Percentiles rank a stretch among this genome's conserved stretches.
Conservation (phyloP, 1,284 basidiomycete species). For the Anthracocystis panici-leucophaei region DNA sequence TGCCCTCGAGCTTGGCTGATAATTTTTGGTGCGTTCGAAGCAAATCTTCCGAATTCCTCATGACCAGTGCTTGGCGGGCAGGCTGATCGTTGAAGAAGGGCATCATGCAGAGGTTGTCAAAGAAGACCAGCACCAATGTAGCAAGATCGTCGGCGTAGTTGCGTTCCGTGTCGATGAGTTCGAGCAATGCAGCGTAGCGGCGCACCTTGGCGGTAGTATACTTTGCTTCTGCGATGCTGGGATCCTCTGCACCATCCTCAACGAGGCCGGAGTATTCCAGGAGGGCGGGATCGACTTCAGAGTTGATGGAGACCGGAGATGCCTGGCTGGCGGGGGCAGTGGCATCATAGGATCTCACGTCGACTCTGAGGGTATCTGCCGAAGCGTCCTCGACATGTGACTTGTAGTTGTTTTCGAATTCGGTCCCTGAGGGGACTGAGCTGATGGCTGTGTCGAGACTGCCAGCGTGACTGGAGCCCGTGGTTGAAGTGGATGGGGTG, state of each 20-base stretch:
- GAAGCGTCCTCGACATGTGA: slow-evolving; percentile 36
- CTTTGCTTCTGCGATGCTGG: slow-evolving; percentile 24
- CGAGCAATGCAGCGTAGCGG: slow-evolving; percentile 61
- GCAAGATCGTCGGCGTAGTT: slow-evolving; percentile 67
- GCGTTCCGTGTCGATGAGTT: slow-evolving; percentile 66
- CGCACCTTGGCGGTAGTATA: slow-evolving; percentile 41
- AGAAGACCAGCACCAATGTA: slow-evolving; percentile 64
- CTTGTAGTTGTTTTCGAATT: slow-evolving; percentile 38
- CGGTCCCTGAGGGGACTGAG: slow-evolving; percentile 40
- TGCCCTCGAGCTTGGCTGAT: slow-evolving; percentile 51
- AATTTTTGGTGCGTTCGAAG: slow-evolving; percentile 59
- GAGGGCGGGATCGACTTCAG: slow-evolving; percentile 25
- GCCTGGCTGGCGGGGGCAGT: slow-evolving; percentile 23
- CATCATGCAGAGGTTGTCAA: slow-evolving; percentile 60
- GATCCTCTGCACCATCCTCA: slow-evolving; percentile 15
- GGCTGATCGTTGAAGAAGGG: slow-evolving; percentile 64
- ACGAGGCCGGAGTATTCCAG: slow-evolving; percentile 14
- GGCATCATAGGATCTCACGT: slow-evolving; percentile 20
- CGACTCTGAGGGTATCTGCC: slow-evolving; percentile 37
- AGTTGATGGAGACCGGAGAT: slow-evolving; percentile 38
- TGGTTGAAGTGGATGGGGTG: slow-evolving; percentile 64
- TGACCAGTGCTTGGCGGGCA: slow-evolving; percentile 55
- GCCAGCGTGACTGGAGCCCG: slow-evolving; percentile 48
- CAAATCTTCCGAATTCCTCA: slow-evolving; percentile 62
- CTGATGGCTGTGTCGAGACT: slow-evolving; percentile 55